Evolutionary conservation across 2,329 filamentous ascomycete species (phyloP), one percentile per base, ranked within the genome.

Genomic region (Stylonectria norvegica): DNA sequence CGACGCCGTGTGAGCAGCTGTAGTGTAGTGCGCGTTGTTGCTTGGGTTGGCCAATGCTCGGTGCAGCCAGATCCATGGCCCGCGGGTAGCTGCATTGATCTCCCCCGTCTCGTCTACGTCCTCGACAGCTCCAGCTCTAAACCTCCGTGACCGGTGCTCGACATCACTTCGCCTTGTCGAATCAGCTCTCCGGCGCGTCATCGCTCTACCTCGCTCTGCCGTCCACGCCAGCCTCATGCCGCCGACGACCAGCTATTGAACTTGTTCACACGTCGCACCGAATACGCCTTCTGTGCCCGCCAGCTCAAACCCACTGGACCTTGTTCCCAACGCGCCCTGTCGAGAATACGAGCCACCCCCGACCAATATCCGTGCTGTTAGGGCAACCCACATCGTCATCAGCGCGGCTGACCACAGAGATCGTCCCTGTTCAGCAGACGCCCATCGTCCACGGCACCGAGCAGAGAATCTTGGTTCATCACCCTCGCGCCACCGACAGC

Each of bases 321-420:
- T 50, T 43, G 23, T 34, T 39, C 42, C 38, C 48, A 20, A 9
- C 39, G 44, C 48, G 28, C 37, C 47, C 41, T 34, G 25, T 49
- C 39, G 41, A 56, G 52, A 57, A 63, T 63, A 64, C 61, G 61
- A 63, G 57, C 50, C 48, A 34, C 43, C 43, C n/a, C 49, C 54
- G 55, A 53, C 47, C 49, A 53, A 49, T 55, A 40, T 43, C 50
- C 42, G 49, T 49, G 49, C 44, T 34, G 32, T 32, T 36, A 46
- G 47, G 43, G 49, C 37, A 49, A 36, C 45, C 44, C 52, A n/a
- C n/a, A n/a, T n/a, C 49, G 52, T 50, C 56, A 54, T 40, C 47
- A 37, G 37, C 38, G 39, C 52, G 52, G 53, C 34, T 56, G 41
- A 48, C 51, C 48, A 49, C 55, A 53, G 19, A 14, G 33, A 35